phyloP scores from a whole-genome alignment of 2,329 filamentous ascomycete genomes.

The Alternaria sp. region DNA sequence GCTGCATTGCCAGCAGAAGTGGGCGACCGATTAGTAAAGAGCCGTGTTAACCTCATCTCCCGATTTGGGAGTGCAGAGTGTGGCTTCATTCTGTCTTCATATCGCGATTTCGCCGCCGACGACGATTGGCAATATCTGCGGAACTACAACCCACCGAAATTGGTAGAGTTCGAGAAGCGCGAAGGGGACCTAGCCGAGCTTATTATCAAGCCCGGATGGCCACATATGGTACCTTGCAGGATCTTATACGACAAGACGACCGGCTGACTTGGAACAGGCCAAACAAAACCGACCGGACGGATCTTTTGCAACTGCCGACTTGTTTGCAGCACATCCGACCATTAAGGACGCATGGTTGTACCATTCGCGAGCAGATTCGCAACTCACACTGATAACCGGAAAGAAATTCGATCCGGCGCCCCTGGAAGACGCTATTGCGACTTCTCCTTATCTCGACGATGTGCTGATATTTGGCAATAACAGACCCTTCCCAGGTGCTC shows the following conservation, averaged over 20 bases:
- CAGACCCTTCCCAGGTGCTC: conserved; percentile 60
- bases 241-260: background rate
- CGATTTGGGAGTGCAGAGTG: conserved; percentile 71
- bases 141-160: conserved; percentile 47
- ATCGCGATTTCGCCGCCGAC: conserved; percentile 62
- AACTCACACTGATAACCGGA: conserved; percentile 68
- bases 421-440: conserved; percentile 62
- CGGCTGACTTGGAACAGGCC: conserved; percentile 38
- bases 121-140: conserved; percentile 68
- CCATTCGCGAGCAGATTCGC: conserved; percentile 66
- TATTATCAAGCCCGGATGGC: conserved; percentile 63
- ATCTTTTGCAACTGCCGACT: conserved; percentile 67
- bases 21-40: conserved; percentile 60
- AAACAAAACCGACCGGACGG: conserved; percentile 66
- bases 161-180: conserved; percentile 57
- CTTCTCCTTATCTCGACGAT: conserved; percentile 57
- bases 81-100: conserved; percentile 69
- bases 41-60: conserved; percentile 64
- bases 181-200: conserved; percentile 58
- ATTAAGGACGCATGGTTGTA: conserved; percentile 67
- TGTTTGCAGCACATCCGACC: conserved; percentile 63
- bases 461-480: conserved; percentile 68
- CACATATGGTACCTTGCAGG: conserved; percentile 53
- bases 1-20: conserved; percentile 62
- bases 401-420: conserved; percentile 73